These are phyloP conservation scores for Alternaria postmessia DNA, from an alignment of 2,329 filamentous ascomycete genomes.

Conservation along the genomic window DNA sequence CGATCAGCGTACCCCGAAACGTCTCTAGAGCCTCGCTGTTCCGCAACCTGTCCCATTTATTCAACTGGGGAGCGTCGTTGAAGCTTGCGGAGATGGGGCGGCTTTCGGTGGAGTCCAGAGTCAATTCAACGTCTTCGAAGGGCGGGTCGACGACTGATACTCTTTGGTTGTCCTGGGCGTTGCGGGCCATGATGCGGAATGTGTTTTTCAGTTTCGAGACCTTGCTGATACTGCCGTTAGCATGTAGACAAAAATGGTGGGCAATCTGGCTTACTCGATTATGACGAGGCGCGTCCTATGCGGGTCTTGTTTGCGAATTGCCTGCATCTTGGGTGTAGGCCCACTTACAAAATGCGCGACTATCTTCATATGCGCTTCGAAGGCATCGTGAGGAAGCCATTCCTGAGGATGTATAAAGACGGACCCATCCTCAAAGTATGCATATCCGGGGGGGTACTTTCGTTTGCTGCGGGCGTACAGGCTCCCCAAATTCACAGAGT, in stretches of 20 bases:
- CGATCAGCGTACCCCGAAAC: constrained; percentile 32
- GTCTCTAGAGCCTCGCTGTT: constrained; percentile 15
- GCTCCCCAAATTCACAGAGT: constrained; percentile 26
- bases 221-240: constrained; percentile 14
- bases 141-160: constrained; percentile 7
- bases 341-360: constrained; percentile 18
- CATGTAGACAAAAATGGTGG: not conserved
- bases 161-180: constrained; percentile 17
- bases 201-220: not conserved
- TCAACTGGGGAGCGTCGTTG: constrained; percentile 6
- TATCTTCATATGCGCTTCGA: constrained; percentile 29
- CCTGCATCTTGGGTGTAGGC: constrained; percentile 19
- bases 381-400: constrained; percentile 18
- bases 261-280: constrained; percentile 16
- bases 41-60: not conserved
- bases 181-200: constrained; percentile 18
- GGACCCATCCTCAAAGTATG: constrained; percentile 37
- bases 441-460: constrained; percentile 20
- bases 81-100: constrained; percentile 9
- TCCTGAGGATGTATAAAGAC: constrained; percentile 19
- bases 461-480: constrained; percentile 11
- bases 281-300: constrained; percentile 19
- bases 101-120: constrained; percentile 2
- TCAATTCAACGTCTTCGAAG: constrained; percentile 19
- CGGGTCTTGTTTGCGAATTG: constrained; percentile 4